A percentile compares a stretch with the other conserved stretches of the same genome.
phyloP scores from a whole-genome alignment of 140 eudicot species.

The Bidens hawaiensis region DNA sequence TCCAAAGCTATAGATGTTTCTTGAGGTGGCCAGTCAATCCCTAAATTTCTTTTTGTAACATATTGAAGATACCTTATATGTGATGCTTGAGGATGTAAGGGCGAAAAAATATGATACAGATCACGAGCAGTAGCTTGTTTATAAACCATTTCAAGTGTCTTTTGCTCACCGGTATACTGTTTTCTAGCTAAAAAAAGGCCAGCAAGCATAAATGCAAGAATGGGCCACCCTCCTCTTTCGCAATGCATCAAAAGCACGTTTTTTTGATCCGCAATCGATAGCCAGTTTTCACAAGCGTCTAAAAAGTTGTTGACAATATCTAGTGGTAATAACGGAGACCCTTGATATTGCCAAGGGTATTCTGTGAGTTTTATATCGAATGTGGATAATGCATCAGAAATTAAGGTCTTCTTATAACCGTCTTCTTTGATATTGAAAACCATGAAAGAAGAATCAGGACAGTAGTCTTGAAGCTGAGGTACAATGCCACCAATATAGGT shows the following conservation, averaged over 20 bases:
- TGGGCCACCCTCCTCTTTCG: conserved; percentile 98
- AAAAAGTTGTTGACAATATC: conserved; percentile 74
- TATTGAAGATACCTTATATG: conserved; percentile 92
- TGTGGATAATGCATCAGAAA: conserved; percentile 57
- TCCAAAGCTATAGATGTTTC: conserved; percentile 75
- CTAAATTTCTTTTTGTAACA: conserved; percentile 67
- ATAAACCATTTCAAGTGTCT: conserved; percentile 86
- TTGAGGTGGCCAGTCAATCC: conserved; percentile 74
- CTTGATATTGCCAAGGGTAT: conserved; percentile 83
- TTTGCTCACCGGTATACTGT: conserved; percentile 85
- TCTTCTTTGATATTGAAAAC: conserved; percentile 77
- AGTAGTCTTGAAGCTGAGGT: conserved; percentile 73
- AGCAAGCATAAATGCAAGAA: conserved; percentile 89
- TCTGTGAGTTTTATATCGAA: conserved; percentile 79
- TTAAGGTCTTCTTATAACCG: conserved; percentile 44
- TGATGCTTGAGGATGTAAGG: conserved; percentile 86
- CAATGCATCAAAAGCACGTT: conserved; percentile 87
- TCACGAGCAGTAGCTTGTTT: conserved; percentile 96
- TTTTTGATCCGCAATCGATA: conserved; percentile 58
- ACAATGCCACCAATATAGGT: conserved; percentile 70
- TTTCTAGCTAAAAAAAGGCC: conserved; percentile 72
- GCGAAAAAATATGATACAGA: conserved; percentile 58
- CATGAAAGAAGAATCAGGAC: conserved; percentile 82
- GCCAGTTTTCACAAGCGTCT: conserved; percentile 85
- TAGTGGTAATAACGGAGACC: conserved; percentile 76